Evolutionary conservation across 2,329 filamentous ascomycete genomes (phyloP).

Genomic region (Cladosporium colombiae): DNA sequence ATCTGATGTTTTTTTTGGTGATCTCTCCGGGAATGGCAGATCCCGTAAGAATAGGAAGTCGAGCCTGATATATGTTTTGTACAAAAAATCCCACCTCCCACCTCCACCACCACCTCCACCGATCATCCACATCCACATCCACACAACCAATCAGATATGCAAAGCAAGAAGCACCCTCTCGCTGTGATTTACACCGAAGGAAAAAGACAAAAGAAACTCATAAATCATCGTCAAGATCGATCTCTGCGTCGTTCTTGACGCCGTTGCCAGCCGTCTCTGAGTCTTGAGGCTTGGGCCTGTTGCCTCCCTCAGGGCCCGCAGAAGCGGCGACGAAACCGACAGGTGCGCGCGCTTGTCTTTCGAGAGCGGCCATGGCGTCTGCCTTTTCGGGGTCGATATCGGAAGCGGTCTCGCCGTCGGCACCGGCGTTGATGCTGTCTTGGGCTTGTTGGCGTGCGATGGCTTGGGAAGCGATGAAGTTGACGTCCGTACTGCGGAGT

Average conservation of each 20-base stretch:
- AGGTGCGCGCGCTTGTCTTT: slow-evolving; percentile 84
- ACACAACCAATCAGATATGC: neutral
- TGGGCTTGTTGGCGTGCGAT: slow-evolving; percentile 73
- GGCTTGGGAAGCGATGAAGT: slow-evolving; percentile 95
- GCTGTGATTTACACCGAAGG: slow-evolving; percentile 9
- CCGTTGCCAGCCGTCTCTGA: slow-evolving; percentile 23
- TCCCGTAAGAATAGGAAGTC: neutral
- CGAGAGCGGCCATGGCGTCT: slow-evolving; percentile 87
- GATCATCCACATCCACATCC: neutral
- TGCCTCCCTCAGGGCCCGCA: slow-evolving; percentile 48
- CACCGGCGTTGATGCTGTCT: slow-evolving; percentile 27
- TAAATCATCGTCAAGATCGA: slow-evolving; percentile 37
- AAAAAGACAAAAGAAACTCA: slow-evolving; percentile 11
- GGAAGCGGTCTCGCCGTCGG: slow-evolving; percentile 44
- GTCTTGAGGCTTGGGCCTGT: slow-evolving; percentile 22
- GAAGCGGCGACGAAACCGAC: slow-evolving; percentile 89
- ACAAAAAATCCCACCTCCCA: too few relatives aligned
- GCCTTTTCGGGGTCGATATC: slow-evolving; percentile 53
- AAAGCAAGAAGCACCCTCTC: neutral
- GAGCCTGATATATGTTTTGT: neutral
- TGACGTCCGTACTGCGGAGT: slow-evolving; percentile 76
- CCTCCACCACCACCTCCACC: neutral
- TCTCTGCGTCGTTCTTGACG: slow-evolving; percentile 35
- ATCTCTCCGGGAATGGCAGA: neutral
- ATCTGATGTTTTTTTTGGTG: neutral